Evolutionary conservation across 2,329 filamentous ascomycete species (phyloP).

Genomic region (Beauveria sp.): DNA sequence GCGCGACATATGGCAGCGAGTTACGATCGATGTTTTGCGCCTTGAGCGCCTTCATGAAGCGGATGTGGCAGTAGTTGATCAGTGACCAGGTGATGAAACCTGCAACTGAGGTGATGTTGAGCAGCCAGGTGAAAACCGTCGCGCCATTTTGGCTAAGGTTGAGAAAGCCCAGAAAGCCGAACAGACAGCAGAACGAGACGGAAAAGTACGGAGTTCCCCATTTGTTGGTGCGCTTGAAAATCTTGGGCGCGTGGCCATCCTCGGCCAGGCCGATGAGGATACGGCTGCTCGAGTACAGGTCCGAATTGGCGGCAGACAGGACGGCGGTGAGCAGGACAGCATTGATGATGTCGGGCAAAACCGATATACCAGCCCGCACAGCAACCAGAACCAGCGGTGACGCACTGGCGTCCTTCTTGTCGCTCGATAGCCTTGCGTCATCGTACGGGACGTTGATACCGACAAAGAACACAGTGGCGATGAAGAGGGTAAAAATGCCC

Average conservation of each 20-base stretch:
- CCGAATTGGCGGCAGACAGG: constrained; percentile 70
- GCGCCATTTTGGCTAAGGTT: constrained; percentile 53
- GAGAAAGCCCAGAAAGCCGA: constrained; percentile 60
- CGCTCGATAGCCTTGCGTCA: constrained; percentile 44
- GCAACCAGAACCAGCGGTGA: constrained; percentile 59
- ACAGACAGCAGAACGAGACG: constrained; percentile 43
- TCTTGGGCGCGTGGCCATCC: constrained; percentile 53
- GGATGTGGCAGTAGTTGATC: constrained; percentile 56
- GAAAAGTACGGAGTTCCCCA: constrained; percentile 56
- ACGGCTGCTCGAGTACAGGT: constrained; percentile 65
- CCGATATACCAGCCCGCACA: constrained; percentile 53
- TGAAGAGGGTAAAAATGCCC: constrained; percentile 64
- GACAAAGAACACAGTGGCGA: constrained; percentile 60
- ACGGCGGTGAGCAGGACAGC: constrained; percentile 71
- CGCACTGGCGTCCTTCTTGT: constrained; percentile 50
- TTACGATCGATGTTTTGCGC: constrained; percentile 50
- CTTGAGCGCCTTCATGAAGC: constrained; percentile 54
- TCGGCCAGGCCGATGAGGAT: constrained; percentile 60
- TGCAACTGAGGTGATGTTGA: constrained; percentile 62
- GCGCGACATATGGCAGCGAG: constrained; percentile 52
- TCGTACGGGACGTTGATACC: constrained; percentile 62
- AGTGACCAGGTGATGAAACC: constrained; percentile 65
- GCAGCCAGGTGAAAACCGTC: constrained; percentile 63
- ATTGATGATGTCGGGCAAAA: constrained; percentile 66
- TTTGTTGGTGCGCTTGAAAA: constrained; percentile 52